Percentiles rank a stretch among this genome's conserved stretches.
Evolutionary conservation across 225 moss, liverwort and hornwort species (phyloP).

Genomic region (Antitrichia curtipendula): DNA sequence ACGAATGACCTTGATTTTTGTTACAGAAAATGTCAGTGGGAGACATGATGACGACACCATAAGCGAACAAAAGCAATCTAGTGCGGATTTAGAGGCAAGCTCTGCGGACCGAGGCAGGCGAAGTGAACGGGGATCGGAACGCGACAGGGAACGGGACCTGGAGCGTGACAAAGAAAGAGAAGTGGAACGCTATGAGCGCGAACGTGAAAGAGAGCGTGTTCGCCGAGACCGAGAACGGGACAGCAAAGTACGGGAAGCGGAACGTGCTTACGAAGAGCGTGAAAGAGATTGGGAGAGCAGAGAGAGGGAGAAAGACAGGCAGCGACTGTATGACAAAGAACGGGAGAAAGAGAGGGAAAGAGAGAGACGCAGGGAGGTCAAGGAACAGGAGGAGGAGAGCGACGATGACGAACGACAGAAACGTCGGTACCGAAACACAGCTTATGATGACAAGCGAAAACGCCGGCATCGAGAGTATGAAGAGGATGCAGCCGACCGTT

Average conservation of each 20-base stretch:
- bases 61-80: conserved; percentile 67
- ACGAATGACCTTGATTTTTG: background rate
- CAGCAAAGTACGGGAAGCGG: conserved; percentile 64
- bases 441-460: conserved; percentile 78
- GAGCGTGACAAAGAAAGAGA: conserved; percentile 93
- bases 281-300: conserved; percentile 89
- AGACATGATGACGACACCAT: conserved; percentile 69
- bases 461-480: conserved; percentile 66
- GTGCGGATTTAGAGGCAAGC: conserved; percentile 55
- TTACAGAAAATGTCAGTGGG: conserved; percentile 58
- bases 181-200: conserved; percentile 76
- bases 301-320: conserved; percentile 85
- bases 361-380: conserved; percentile 79
- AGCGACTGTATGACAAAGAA: conserved; percentile 66
- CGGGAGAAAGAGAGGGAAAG: conserved; percentile 88
- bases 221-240: conserved; percentile 84
- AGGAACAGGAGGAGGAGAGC: conserved; percentile 93
- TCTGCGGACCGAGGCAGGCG: conserved; percentile 71
- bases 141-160: conserved; percentile 80
- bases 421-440: conserved; percentile 51
- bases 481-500: conserved; percentile 69
- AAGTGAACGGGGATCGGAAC: conserved; percentile 75
- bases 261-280: conserved; percentile 76
- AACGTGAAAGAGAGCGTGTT: conserved; percentile 68
- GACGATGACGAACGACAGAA: conserved; percentile 92